Evolutionary conservation across 495 filamentous ascomycete species (phyloP).

Genomic region (Aspergillus leporis): DNA sequence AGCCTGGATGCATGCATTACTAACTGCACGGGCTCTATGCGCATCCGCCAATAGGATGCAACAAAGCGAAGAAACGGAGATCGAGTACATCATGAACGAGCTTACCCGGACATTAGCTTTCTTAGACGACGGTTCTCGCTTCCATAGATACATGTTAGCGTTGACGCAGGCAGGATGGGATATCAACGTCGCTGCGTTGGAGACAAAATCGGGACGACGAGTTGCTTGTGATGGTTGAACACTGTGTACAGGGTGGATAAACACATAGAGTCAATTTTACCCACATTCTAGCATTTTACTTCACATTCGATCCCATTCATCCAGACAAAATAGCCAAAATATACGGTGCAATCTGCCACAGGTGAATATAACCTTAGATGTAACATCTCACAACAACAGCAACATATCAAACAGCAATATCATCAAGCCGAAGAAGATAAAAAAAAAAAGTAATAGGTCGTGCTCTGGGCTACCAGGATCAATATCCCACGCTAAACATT

Average conservation of each 20-base stretch:
- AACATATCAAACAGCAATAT: too few relatives aligned
- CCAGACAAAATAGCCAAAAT: too few relatives aligned
- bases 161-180: slow-evolving; percentile 60
- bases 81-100: slow-evolving; percentile 11
- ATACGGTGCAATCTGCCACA: too few relatives aligned
- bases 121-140: slow-evolving; percentile 40
- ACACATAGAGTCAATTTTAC: neutral
- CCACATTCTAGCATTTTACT: too few relatives aligned
- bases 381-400: neutral
- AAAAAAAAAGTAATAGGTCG: slow-evolving; percentile 21
- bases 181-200: slow-evolving; percentile 55
- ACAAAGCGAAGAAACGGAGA: neutral
- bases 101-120: slow-evolving; percentile 23
- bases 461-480: slow-evolving; percentile 44
- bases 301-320: too few relatives aligned
- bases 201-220: slow-evolving; percentile 52
- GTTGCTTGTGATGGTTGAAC: slow-evolving; percentile 17
- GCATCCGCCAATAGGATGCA: neutral
- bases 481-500: too few relatives aligned
- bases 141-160: slow-evolving; percentile 39
- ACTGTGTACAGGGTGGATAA: neutral
- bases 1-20: slow-evolving; percentile 75
- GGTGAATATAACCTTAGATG: neutral
- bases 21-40: slow-evolving; percentile 42
- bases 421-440: neutral